These are phyloP conservation scores for Claviceps purpurea DNA, from an alignment of 2,329 filamentous ascomycete species.

Conservation along the genomic window DNA sequence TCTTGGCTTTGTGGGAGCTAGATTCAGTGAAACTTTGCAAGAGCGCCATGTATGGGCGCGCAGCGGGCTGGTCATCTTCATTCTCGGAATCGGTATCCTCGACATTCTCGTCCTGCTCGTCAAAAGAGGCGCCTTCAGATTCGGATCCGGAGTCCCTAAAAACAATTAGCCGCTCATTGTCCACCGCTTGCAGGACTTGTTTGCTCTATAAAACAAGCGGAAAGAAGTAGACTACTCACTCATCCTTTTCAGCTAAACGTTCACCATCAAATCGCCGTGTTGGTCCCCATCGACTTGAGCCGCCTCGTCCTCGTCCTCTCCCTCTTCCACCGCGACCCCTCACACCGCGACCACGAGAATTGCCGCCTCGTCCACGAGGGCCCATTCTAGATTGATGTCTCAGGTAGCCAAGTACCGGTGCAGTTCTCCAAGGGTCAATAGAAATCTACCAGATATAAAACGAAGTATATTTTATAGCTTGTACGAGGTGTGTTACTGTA, in stretches of 20 bases:
- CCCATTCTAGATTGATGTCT: slow-evolving; percentile 17
- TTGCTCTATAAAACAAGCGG: background rate
- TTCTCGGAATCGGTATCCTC: slow-evolving; percentile 29
- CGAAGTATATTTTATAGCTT: background rate
- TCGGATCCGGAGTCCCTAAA: slow-evolving; percentile 7
- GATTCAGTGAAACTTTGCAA: slow-evolving; percentile 42
- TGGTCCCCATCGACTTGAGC: slow-evolving; percentile 23
- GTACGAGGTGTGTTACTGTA: too few relatives aligned
- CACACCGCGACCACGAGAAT: slow-evolving; percentile 19
- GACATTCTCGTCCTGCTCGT: slow-evolving; percentile 23
- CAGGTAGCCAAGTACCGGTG: background rate
- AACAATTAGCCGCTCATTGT: background rate
- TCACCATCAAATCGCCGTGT: slow-evolving; percentile 23
- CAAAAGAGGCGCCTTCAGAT: slow-evolving; percentile 12
- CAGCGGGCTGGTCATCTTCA: slow-evolving; percentile 26
- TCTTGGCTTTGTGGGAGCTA: slow-evolving; percentile 35
- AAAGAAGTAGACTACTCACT: slow-evolving; percentile 16
- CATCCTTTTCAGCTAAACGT: slow-evolving; percentile 22
- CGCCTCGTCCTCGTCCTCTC: slow-evolving; percentile 17
- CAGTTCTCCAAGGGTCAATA: too few relatives aligned
- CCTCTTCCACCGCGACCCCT: slow-evolving; percentile 13
- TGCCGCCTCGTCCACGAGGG: slow-evolving; percentile 21
- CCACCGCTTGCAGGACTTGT: background rate
- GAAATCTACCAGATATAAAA: background rate
- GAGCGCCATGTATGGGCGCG: slow-evolving; percentile 42